Evolutionary conservation across 768 basidiomycete genomes (phyloP), one percentile per base, ranked within the genome.

Genomic region (Rhodosporidiobolus sp.): DNA sequence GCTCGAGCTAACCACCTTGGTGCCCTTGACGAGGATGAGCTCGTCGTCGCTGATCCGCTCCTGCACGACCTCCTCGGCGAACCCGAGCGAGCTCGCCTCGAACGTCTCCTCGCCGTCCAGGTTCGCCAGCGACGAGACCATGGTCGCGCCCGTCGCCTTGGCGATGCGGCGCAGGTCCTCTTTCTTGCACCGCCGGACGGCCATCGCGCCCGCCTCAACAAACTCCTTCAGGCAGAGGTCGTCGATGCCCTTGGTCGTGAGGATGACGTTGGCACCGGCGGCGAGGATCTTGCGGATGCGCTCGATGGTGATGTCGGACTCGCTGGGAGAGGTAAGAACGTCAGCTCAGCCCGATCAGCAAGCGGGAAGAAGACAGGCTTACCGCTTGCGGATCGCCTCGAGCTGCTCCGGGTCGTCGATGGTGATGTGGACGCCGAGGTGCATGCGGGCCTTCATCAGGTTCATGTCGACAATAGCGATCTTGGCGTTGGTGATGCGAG

Each of bases 381-480:
- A 92, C 93, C 94, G 86, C 81, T 89, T 91, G 69, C 96, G 88
- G 77, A 99, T 99, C 77, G 93, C 92, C 82, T 98, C 96, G 57
- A 99, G 84, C 81, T 98, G 92, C 68, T 94, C 87, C 4, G 96
- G 96, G 81, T 98, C 91, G 34, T 98, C 95, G 28, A 98, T 91
- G 57, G 97, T 86, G 79, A 99, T 94, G 80, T 99, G 96, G 4
- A 99, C 89, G 69, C 96, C 96, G 32, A 99, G 85, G 77, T 97
- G 94, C 96, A 99, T 97, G 52, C 96, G 88, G 50, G 90, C 84
- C 82, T 98, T 98, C 79, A 92, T 90, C 61, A 99, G 85, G 83
- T 99, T 97, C 81, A 99, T 98, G 80, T 99, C 96, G 70, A 99
- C 85, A 83, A 95, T 98, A 9, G 96, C 96, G 78, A 99, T 98